These are phyloP conservation scores for Pouteria glomerata DNA, from an alignment of 148 eudicot species.

Conservation along the genomic window DNA sequence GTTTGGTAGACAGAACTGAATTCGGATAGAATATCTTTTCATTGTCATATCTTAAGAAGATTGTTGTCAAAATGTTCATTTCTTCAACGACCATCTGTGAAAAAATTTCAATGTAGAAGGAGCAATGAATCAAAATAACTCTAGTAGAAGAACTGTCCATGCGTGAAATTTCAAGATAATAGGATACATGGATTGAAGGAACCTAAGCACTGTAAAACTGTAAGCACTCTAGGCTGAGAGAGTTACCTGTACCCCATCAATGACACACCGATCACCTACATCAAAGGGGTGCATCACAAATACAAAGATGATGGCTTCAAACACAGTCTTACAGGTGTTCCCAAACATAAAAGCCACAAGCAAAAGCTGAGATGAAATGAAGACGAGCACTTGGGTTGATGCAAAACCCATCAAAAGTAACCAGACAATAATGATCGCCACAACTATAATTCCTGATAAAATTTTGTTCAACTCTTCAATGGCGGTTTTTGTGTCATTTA, in stretches of 20 bases:
- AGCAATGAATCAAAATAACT: neutral
- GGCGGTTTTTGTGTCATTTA: conserved; percentile 80
- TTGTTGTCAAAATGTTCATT: conserved; percentile 88
- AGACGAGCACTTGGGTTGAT: conserved; percentile 60
- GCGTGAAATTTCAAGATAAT: conserved; percentile 24
- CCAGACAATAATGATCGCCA: conserved; percentile 54
- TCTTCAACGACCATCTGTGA: conserved; percentile 86
- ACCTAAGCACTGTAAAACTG: neutral
- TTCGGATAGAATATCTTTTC: conserved; percentile 81
- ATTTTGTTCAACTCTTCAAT: conserved; percentile 70
- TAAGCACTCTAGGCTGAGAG: neutral
- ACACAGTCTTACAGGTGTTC: conserved; percentile 54
- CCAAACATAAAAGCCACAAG: conserved; percentile 64
- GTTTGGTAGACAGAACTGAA: conserved; percentile 57
- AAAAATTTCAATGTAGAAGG: neutral
- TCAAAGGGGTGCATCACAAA: conserved; percentile 86
- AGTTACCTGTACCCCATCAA: conserved; percentile 83
- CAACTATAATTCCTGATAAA: conserved; percentile 33
- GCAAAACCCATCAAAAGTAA: conserved; percentile 67
- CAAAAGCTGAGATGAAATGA: conserved; percentile 66
- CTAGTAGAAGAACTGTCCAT: conserved; percentile 22
- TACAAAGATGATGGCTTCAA: conserved; percentile 71
- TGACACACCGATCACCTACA: conserved; percentile 83
- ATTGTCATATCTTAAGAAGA: conserved; percentile 67
- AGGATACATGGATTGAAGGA: neutral